These are phyloP conservation scores for Sporothrix schenckii DNA, from an alignment of 2,329 filamentous ascomycete genomes.

Conservation along the genomic window DNA sequence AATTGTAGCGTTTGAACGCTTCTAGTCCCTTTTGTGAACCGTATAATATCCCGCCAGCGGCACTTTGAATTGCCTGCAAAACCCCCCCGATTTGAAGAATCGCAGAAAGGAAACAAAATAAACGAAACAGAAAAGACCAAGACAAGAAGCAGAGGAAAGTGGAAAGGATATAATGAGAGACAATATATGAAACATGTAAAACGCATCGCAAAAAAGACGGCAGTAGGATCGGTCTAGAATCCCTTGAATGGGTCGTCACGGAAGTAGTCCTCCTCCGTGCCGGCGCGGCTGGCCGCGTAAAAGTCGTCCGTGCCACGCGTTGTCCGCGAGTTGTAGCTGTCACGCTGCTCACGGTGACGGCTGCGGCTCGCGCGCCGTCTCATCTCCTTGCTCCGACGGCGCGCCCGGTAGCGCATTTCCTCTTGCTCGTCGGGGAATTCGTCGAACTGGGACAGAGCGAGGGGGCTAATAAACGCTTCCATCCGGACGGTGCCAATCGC, in stretches of 20 bases:
- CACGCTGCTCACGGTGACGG: slow-evolving; percentile 56
- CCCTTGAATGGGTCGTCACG: slow-evolving; percentile 65
- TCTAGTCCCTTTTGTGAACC: slow-evolving; percentile 26
- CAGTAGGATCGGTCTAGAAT: slow-evolving; percentile 48
- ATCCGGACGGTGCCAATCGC: slow-evolving; percentile 90
- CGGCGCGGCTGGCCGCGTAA: slow-evolving; percentile 52
- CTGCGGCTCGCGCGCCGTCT: slow-evolving; percentile 58
- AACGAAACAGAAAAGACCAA: background rate
- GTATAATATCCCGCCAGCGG: slow-evolving; percentile 29
- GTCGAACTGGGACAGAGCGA: slow-evolving; percentile 51
- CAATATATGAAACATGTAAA: background rate
- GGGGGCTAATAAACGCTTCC: slow-evolving; percentile 87
- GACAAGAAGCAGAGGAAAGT: background rate
- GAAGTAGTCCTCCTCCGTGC: slow-evolving; percentile 58
- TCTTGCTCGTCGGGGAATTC: slow-evolving; percentile 56
- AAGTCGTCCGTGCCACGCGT: slow-evolving; percentile 54
- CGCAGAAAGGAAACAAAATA: background rate
- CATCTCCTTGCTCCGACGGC: slow-evolving; percentile 59
- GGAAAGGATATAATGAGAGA: slow-evolving; percentile 25
- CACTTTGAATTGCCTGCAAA: slow-evolving; percentile 24
- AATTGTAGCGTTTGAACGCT: slow-evolving; percentile 24
- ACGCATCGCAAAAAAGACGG: background rate
- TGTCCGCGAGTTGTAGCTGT: slow-evolving; percentile 54
- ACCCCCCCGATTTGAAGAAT: background rate
- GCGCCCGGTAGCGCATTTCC: slow-evolving; percentile 52